Base-by-base conservation (phyloP, 139 green algal genomes). In the Trebouxia sp. region DNA sequence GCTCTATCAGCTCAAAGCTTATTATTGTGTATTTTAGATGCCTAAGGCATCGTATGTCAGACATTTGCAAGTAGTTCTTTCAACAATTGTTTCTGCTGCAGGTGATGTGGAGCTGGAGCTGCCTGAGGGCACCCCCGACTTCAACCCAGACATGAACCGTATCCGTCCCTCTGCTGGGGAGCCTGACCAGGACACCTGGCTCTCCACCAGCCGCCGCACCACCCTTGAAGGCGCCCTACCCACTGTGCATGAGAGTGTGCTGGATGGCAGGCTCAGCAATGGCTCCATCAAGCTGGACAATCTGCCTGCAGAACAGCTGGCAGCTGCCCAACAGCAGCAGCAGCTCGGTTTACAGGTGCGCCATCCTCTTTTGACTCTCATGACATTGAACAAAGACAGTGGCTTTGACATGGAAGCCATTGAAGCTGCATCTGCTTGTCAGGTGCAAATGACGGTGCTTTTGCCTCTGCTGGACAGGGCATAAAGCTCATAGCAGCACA, bases 21-120 rank as follows among this genome's bases (percentile, higher is more conserved):
- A 53, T 53, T 53, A 17, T 17, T 53, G 47, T 53, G 14, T 1
- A 14, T 53, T 14, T 35, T 5, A 35, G 9, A 15, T 32, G 50
- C 50, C 24, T 65, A n/a, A n/a, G n/a, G n/a, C n/a, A n/a, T n/a
- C n/a, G n/a, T n/a, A n/a, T n/a, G n/a, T n/a, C n/a, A n/a, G n/a
- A n/a, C n/a, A n/a, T n/a, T n/a, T n/a, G n/a, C n/a, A n/a, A n/a
- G n/a, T n/a, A n/a, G 47, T 53, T 17, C 47, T 53, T 14, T 53
- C 15, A 14, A 6, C 6, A 3, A 22, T 24, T 69, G 30, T 28
- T 55, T 7, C 39, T 3, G n/a, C 37, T 77, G 41, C 51, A 85
- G 82, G 82, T 53, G 82, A 85, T 39, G 75, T 90, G 39, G 83
- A 88, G 75, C 32, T 72, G 32, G 79, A 80, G 75, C 75, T 91